Evolutionary conservation across 164 flowering plant species (phyloP), one percentile per base, ranked within the genome.

Genomic region (Malania oleifera): DNA sequence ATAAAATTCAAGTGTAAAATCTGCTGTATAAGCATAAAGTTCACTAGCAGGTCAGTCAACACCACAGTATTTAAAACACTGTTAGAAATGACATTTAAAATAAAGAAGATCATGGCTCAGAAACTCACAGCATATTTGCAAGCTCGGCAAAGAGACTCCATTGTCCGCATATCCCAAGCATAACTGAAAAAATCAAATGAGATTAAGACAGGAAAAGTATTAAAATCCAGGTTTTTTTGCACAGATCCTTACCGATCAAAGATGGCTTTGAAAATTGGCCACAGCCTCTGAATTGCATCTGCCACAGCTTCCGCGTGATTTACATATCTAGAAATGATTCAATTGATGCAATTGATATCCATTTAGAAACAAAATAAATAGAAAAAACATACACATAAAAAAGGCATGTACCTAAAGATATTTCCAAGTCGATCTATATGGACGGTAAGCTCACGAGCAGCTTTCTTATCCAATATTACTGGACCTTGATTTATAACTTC

Each of bases 111-210:
- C 28, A 54, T 2, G 15, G 31, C 40, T 49, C 2, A 62, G 35
- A 55, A 66, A 80, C 99, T 85, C 74, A 95, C 99, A 68, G 97
- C 95, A 77, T 85, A 85, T 83, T 91, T 95, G 74, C 97, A 95
- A 49, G 99, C 99, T 54, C 96, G 86, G 73, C 99, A 95, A 59
- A 91, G 82, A 64, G 99, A 80, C 64, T 95, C 99, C 99, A 95
- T 95, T 18, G 96, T 87, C 44, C 95, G 77, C 91, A 87, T 85
- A 69, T 95, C 98, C 98, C 96, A 89, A 64, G 97, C 91, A 72
- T 96, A 91, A 54, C 99, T 95, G 73, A 59, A 68, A 72, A 25
- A 73, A 56, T 23, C 59, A 58, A 52, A 31, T 14, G 25, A 51
- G 50, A 35, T 29, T 40, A 15, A 37, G 23, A 54, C 54, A 15